Evolutionary conservation across 768 basidiomycete species (phyloP).

Genomic region (Amanita subjunquillea): DNA sequence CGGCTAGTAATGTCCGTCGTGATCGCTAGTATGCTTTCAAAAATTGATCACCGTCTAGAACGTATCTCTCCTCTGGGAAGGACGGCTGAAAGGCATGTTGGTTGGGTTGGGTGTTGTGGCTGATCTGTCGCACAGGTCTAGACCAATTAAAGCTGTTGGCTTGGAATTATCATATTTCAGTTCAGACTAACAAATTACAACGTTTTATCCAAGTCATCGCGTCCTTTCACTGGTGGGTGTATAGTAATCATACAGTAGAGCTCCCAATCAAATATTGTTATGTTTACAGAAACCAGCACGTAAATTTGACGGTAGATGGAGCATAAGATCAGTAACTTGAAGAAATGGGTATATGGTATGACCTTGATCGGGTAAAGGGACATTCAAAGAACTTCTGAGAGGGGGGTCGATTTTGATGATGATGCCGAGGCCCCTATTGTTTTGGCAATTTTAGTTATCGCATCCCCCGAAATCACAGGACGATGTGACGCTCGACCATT

Average conservation of each 20-base stretch:
- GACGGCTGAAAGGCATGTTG: conserved; percentile 79
- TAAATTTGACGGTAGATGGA: background rate
- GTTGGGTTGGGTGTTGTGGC: conserved; percentile 89
- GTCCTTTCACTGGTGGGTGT: background rate
- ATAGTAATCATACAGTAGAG: background rate
- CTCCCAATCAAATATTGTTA: background rate
- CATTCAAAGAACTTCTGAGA: background rate
- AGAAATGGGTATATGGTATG: background rate
- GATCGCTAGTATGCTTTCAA: background rate
- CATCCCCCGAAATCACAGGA: conserved; percentile 68
- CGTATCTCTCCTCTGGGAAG: conserved; percentile 89
- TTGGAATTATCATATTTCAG: conserved; percentile 93
- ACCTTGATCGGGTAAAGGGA: no score
- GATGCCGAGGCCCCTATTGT: conserved; percentile 32
- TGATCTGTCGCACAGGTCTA: conserved; percentile 74
- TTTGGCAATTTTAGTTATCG: conserved; percentile 53
- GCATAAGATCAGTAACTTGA: background rate
- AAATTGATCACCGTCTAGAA: conserved; percentile 37
- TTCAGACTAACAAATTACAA: conserved; percentile 24
- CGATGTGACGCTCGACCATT: conserved; percentile 37
- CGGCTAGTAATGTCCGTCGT: conserved; percentile 72
- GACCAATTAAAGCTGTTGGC: conserved; percentile 83
- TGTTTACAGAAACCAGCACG: background rate
- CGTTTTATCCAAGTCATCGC: background rate
- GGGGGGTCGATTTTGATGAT: conserved; percentile 13